Evolutionary conservation across 2,329 filamentous ascomycete genomes (phyloP).

Genomic region (Sporothrix globosa): DNA sequence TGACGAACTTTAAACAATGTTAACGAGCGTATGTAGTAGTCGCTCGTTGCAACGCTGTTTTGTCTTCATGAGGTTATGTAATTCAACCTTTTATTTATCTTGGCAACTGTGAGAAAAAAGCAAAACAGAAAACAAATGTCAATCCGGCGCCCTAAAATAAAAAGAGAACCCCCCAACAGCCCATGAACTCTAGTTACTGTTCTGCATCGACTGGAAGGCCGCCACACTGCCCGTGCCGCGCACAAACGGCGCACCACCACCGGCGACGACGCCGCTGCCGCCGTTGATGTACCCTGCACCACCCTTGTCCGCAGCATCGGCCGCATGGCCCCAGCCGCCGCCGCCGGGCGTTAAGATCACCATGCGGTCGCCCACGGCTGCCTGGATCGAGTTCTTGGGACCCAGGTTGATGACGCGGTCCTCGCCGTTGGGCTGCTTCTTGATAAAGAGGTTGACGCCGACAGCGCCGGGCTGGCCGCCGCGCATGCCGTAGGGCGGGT

Average conservation of each 20-base stretch:
- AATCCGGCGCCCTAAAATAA: not conserved
- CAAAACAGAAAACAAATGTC: not conserved
- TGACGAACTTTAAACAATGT: too few relatives aligned
- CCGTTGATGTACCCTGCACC: not conserved
- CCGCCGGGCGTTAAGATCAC: constrained; percentile 65
- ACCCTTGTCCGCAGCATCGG: not conserved
- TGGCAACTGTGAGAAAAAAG: not conserved
- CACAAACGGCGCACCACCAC: constrained; percentile 6
- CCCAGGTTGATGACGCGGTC: constrained; percentile 55
- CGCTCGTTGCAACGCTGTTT: too few relatives aligned
- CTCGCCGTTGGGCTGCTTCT: constrained; percentile 26
- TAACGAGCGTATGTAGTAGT: too few relatives aligned
- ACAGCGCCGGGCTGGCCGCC: constrained; percentile 40
- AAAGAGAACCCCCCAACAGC: not conserved
- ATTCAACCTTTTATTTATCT: not conserved
- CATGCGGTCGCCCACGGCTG: constrained; percentile 62
- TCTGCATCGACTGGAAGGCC: constrained; percentile 29
- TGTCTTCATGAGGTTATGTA: too few relatives aligned
- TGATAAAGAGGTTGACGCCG: constrained; percentile 36
- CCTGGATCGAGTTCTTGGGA: constrained; percentile 62
- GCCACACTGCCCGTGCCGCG: constrained; percentile 26
- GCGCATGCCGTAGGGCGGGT: constrained; percentile 44
- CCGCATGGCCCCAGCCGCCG: constrained; percentile 58
- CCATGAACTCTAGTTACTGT: constrained; percentile 23
- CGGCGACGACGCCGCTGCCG: not conserved